Base-by-base conservation (phyloP, 441 rosid genomes). In the Macaranga tanarius region DNA sequence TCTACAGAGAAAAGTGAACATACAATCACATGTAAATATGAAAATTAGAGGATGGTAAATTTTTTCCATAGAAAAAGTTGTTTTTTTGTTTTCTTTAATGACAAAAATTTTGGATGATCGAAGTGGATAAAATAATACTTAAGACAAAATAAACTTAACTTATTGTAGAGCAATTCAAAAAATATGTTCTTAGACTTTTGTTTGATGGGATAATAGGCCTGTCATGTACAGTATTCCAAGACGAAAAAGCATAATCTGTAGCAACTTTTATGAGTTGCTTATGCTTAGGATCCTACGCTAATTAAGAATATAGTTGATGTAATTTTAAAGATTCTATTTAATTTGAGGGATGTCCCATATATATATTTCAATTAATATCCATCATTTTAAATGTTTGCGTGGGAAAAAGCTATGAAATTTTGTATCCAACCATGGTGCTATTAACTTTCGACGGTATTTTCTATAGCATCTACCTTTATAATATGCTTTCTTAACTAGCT, bases 231-330 rank as follows among this genome's bases (percentile, higher is more conserved):
- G n/a, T n/a, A 38, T 51, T 19, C 44, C 52, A 47, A 20, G 68
- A 73, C 71, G 34, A 68, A 64, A 8, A 42, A n/a, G 0, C 25
- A n/a, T 26, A 57, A 11, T 10, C 38, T 5, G 13, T 28, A 42
- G 51, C 9, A n/a, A 63, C 15, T 47, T 7, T 34, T 26, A 2
- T 16, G 17, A 10, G 26, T 38, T 48, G 47, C n/a, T 75, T 28
- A 11, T 13, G 45, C 80, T 45, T 80, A 17, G 72, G 65, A 61
- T 73, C 50, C 75, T 65, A 52, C 77, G 52, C 22, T 76, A 34
- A 4, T 5, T 34, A 7, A 25, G 23, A 13, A 13, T 0, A 34
- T 34, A 59, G 28, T 65, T 51, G 34, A 38, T n/a, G 20, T 19
- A n/a, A 11, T 17, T 45, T 34, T 65, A 56, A 38, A 62, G 38